These are phyloP conservation scores for Cordyceps militaris DNA, from an alignment of 2,329 filamentous ascomycete species.

Conservation along the genomic window DNA sequence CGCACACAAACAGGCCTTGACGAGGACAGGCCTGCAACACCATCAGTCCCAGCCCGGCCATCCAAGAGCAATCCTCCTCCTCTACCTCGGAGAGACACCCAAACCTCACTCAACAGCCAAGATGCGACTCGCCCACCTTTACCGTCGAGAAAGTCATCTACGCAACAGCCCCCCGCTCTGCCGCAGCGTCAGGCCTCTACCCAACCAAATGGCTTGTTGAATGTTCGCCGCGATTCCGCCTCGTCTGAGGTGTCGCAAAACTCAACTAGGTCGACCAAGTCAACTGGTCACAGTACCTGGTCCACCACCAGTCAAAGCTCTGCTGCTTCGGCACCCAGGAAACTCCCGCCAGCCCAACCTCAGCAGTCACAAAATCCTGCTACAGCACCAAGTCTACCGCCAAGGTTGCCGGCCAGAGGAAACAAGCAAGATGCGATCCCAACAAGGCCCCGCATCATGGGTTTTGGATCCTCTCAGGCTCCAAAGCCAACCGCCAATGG, in stretches of 20 bases:
- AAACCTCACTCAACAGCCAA: conserved; percentile 15
- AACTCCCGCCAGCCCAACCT: conserved; percentile 41
- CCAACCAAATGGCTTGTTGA: conserved; percentile 30
- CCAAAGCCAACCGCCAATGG: conserved; percentile 7
- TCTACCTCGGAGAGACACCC: conserved; percentile 27
- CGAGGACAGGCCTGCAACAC: conserved; percentile 23
- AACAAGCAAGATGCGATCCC: neutral
- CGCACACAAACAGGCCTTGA: conserved; percentile 30
- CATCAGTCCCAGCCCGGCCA: conserved; percentile 34
- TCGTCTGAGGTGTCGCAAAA: conserved; percentile 50
- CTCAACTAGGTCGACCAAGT: conserved; percentile 47
- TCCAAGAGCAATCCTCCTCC: conserved; percentile 24
- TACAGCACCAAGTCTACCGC: conserved; percentile 36
- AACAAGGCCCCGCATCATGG: conserved; percentile 10
- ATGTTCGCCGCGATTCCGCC: conserved; percentile 45
- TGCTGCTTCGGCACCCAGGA: conserved; percentile 35
- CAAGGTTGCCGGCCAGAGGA: conserved; percentile 40
- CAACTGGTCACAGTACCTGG: conserved; percentile 37
- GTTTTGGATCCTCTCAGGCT: conserved; percentile 13
- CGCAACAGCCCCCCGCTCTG: conserved; percentile 37
- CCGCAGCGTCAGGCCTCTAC: conserved; percentile 43
- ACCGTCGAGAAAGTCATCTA: conserved; percentile 25
- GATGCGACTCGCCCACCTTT: conserved; percentile 28
- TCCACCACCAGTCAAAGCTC: conserved; percentile 44
- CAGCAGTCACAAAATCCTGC: neutral